Percentiles rank a stretch among this genome's conserved stretches.
phyloP scores from a whole-genome alignment of 345 rosid species.

The Abelmoschus esculentus region DNA sequence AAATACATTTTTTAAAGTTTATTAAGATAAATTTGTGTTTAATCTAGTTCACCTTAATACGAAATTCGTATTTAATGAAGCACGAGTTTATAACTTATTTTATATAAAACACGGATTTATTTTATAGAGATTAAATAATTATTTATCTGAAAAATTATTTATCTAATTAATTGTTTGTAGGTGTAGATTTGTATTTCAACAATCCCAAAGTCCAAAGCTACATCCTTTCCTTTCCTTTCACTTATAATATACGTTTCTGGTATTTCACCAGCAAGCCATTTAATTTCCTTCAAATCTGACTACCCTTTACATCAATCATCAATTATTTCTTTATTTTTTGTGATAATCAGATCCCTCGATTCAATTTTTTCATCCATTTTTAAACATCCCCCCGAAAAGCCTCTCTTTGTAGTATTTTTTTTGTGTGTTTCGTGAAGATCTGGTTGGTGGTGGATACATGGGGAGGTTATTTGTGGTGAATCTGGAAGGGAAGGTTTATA shows the following conservation, averaged over 20 bases:
- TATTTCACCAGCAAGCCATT: background rate
- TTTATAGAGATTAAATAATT: no score
- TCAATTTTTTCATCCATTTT: background rate
- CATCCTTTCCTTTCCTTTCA: background rate
- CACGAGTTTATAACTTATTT: no score
- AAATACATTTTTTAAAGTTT: no score
- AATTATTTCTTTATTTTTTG: background rate
- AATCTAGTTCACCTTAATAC: no score
- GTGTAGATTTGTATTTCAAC: background rate
- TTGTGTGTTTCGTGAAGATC: constrained; percentile 14
- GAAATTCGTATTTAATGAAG: no score
- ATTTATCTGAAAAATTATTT: no score
- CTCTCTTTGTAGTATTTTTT: background rate
- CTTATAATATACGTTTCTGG: background rate
- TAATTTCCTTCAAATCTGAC: background rate
- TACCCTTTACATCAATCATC: constrained; percentile 1
- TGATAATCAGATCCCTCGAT: background rate
- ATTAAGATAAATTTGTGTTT: no score
- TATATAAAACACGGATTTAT: no score
- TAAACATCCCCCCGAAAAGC: background rate
- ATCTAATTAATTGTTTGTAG: no score
- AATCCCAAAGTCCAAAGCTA: background rate
- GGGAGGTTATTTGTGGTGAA: constrained; percentile 83
- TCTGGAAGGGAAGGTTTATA: constrained; percentile 89
- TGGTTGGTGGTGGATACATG: constrained; percentile 39